These are phyloP conservation scores for Microbotryomycetes sp. DNA, from an alignment of 1,284 basidiomycete species.

Conservation along the genomic window DNA sequence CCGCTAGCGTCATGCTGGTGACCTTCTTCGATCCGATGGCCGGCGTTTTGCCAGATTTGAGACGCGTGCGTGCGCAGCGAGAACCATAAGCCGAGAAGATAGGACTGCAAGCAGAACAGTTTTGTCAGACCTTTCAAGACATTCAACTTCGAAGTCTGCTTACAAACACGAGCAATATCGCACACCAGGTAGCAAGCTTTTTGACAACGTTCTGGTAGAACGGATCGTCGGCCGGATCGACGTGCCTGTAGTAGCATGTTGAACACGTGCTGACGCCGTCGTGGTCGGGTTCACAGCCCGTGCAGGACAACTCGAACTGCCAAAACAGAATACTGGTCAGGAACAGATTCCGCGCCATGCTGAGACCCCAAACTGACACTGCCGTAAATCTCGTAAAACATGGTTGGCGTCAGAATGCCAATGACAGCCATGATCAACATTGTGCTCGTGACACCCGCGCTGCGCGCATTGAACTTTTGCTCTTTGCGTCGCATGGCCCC, in stretches of 20 bases:
- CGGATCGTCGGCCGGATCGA: slow-evolving; percentile 83
- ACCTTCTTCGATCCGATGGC: slow-evolving; percentile 29
- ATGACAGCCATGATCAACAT: slow-evolving; percentile 99
- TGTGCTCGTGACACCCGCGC: slow-evolving; percentile 95
- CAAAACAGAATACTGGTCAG: neutral
- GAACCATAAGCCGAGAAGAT: slow-evolving; percentile 96
- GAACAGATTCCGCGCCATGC: neutral
- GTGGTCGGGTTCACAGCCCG: slow-evolving; percentile 55
- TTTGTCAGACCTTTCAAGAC: neutral
- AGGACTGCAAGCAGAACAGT: slow-evolving; percentile 56
- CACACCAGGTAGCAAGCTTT: slow-evolving; percentile 88
- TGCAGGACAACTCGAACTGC: slow-evolving; percentile 88
- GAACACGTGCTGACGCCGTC: slow-evolving; percentile 52
- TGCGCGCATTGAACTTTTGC: slow-evolving; percentile 95
- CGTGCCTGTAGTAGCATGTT: slow-evolving; percentile 91
- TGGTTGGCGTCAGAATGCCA: slow-evolving; percentile 85
- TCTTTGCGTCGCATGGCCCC: slow-evolving; percentile 87
- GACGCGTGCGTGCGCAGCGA: slow-evolving; percentile 95
- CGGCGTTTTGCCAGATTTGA: slow-evolving; percentile 95
- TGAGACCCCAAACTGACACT: slow-evolving; percentile 59
- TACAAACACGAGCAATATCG: slow-evolving; percentile 77
- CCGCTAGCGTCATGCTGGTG: neutral
- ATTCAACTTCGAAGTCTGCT: slow-evolving; percentile 41
- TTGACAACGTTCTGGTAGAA: slow-evolving; percentile 97
- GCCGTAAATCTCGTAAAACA: slow-evolving; percentile 98